Evolutionary conservation across 2,329 filamentous ascomycete genomes (phyloP).

Genomic region (Apiospora aurea): DNA sequence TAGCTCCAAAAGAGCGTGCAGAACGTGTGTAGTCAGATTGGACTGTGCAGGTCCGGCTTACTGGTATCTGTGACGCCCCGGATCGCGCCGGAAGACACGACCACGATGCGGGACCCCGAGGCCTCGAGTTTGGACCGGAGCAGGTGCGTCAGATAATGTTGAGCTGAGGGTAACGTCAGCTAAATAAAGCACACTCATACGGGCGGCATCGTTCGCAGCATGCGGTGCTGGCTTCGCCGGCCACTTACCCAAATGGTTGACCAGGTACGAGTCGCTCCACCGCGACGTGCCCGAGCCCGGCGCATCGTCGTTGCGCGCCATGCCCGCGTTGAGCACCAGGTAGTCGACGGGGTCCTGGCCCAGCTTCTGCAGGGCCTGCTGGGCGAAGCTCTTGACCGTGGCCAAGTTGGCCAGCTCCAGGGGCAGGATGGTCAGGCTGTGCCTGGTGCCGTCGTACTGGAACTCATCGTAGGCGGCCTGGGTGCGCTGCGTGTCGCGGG

Average conservation of each 20-base stretch:
- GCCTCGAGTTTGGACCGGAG: constrained; percentile 56
- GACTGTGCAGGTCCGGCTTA: neutral
- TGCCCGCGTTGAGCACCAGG: constrained; percentile 57
- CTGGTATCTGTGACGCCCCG: constrained; percentile 38
- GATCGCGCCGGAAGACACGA: constrained; percentile 59
- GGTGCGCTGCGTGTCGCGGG: constrained; percentile 50
- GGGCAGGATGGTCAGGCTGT: constrained; percentile 54
- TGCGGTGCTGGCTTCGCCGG: neutral
- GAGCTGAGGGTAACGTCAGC: constrained; percentile 45
- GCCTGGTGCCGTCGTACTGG: constrained; percentile 48
- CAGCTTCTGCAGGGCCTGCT: constrained; percentile 50
- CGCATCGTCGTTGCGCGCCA: constrained; percentile 43
- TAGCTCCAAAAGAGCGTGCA: neutral
- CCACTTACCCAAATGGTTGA: constrained; percentile 60
- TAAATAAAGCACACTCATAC: neutral
- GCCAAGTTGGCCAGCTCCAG: constrained; percentile 56
- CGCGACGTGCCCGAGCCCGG: constrained; percentile 50
- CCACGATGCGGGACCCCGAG: constrained; percentile 55
- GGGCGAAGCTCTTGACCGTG: constrained; percentile 54
- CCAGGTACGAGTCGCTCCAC: constrained; percentile 58
- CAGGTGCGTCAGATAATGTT: constrained; percentile 60
- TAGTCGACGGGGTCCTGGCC: constrained; percentile 44
- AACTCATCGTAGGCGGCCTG: constrained; percentile 52
- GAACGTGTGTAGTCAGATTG: neutral
- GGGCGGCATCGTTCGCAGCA: too few relatives aligned